Percentiles rank a stretch among this genome's conserved stretches.
Evolutionary conservation across 306 rosid genomes (phyloP).

Genomic region (Cucumis cinereus): DNA sequence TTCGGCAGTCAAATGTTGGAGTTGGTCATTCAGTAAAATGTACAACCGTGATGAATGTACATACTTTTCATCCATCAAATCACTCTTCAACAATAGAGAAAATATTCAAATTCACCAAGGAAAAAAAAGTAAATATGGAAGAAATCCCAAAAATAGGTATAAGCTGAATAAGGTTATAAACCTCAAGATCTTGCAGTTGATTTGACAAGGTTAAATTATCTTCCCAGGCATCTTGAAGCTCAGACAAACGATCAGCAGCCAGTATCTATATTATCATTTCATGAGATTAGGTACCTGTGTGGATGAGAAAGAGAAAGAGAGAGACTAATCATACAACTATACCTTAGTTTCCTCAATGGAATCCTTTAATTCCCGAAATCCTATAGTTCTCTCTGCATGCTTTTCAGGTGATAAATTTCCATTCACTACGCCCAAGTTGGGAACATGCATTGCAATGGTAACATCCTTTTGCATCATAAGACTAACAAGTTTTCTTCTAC

Average conservation of each 20-base stretch:
- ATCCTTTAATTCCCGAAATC: slow-evolving; percentile 68
- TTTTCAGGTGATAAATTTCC: slow-evolving; percentile 82
- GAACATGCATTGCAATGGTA: slow-evolving; percentile 35
- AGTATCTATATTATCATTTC: slow-evolving; percentile 41
- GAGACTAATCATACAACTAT: slow-evolving; percentile 1
- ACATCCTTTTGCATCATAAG: slow-evolving; percentile 79
- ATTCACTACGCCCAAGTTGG: slow-evolving; percentile 37
- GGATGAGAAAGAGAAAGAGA: background rate
- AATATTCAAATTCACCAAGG: background rate
- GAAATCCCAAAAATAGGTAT: background rate
- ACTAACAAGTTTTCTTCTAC: slow-evolving; percentile 81
- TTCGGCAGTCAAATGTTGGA: slow-evolving; percentile 81
- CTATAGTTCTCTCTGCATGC: slow-evolving; percentile 50
- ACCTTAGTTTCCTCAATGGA: slow-evolving; percentile 94
- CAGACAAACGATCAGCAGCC: slow-evolving; percentile 61
- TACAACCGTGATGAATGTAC: slow-evolving; percentile 55
- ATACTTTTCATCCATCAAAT: slow-evolving; percentile 72
- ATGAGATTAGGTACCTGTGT: background rate
- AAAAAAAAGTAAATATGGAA: background rate
- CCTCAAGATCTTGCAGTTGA: slow-evolving; percentile 82
- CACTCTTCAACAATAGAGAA: slow-evolving; percentile 38
- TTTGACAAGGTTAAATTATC: slow-evolving; percentile 53
- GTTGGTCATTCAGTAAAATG: slow-evolving; percentile 70
- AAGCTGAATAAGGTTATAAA: slow-evolving; percentile 13
- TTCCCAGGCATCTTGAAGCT: slow-evolving; percentile 66